phyloP scores from a whole-genome alignment of 495 filamentous ascomycete genomes.

The Rusavskia elegans region DNA sequence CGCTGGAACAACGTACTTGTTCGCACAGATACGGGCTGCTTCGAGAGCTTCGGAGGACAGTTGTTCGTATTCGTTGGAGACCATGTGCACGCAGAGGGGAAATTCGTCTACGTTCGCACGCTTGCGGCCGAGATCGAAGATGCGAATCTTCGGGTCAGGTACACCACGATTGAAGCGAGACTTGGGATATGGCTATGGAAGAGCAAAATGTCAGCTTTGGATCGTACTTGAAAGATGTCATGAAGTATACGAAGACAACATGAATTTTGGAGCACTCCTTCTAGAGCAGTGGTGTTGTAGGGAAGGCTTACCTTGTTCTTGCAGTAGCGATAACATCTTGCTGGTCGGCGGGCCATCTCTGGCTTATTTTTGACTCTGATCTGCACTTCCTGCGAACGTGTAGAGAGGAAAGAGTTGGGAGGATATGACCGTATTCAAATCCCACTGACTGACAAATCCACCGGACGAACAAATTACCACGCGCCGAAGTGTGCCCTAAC shows the following conservation, averaged over 20 bases:
- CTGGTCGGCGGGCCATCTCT: conserved; percentile 96
- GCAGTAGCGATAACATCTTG: conserved; percentile 99
- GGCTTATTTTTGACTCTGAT: conserved; percentile 77
- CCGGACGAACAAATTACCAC: background rate
- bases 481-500: background rate
- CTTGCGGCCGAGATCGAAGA: conserved; percentile 99
- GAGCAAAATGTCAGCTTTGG: conserved; percentile 17
- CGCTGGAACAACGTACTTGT: conserved; percentile 51
- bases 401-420: conserved; percentile 12
- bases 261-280: background rate
- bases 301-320: conserved; percentile 87
- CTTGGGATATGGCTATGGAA: conserved; percentile 84
- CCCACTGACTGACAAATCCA: background rate
- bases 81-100: conserved; percentile 92
- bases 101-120: conserved; percentile 96
- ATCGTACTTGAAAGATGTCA: background rate
- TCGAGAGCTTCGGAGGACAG: conserved; percentile 96
- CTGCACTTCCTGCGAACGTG: conserved; percentile 33
- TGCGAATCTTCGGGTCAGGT: conserved; percentile 96
- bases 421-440: background rate
- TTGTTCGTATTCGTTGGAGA: conserved; percentile 99
- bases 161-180: conserved; percentile 99
- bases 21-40: conserved; percentile 97
- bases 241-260: background rate
- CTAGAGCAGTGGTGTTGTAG: background rate